Percentiles rank a stretch among this genome's conserved stretches.
These are phyloP conservation scores for Blastomyces parvus DNA, from an alignment of 2,329 filamentous ascomycete genomes.

Conservation along the genomic window DNA sequence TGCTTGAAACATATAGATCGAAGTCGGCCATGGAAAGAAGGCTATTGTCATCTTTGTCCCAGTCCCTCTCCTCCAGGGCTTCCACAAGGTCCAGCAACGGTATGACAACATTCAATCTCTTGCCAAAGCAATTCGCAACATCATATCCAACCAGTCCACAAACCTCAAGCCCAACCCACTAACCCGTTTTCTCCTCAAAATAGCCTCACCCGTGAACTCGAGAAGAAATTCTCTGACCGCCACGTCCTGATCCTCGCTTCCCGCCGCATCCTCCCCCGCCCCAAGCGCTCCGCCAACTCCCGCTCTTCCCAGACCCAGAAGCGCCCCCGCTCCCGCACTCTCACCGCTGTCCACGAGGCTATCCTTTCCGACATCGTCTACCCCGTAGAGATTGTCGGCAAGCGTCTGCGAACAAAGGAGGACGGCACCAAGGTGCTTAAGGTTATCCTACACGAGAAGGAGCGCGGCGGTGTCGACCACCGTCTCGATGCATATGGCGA, in stretches of 20 bases:
- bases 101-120: conserved; percentile 44
- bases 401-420: conserved; percentile 97
- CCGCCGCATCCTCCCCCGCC: conserved; percentile 95
- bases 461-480: conserved; percentile 98
- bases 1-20: conserved; percentile 59
- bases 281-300: conserved; percentile 94
- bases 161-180: not conserved
- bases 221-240: conserved; percentile 99
- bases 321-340: conserved; percentile 93
- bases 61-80: conserved; percentile 93
- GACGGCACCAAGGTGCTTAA: conserved; percentile 98
- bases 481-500: conserved; percentile 98
- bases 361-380: conserved; percentile 97
- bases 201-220: conserved; percentile 98
- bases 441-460: conserved; percentile 99
- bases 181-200: not conserved
- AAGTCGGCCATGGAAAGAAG: conserved; percentile 99
- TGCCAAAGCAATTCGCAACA: not conserved
- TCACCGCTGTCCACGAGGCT: conserved; percentile 97
- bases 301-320: conserved; percentile 97
- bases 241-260: conserved; percentile 98
- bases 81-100: conserved; percentile 99
- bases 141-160: conserved; percentile 1
- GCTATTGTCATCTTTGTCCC: conserved; percentile 99
- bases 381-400: conserved; percentile 99